Base-by-base conservation (phyloP, 2,329 filamentous ascomycete genomes). In the Fonsecaea erecta region DNA sequence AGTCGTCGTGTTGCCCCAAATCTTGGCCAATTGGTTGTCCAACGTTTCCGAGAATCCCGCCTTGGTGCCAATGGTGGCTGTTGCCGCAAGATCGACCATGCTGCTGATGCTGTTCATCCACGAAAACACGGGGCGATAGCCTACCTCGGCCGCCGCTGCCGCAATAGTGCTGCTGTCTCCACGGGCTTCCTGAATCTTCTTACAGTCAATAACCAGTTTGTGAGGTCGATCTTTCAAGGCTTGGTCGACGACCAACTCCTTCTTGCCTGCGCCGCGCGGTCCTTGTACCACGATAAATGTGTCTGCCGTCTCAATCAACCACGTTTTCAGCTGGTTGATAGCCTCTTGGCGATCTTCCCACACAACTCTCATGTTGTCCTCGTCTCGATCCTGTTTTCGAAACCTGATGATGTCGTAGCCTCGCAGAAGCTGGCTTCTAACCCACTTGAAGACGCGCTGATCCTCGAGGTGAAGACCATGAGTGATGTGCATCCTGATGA, bases 51-150 rank as follows among this genome's bases (percentile, higher is more conserved):
- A 96, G 75, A 98, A 97, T 7, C 93, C 93, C 5, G 93, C 91
- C 78, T 98, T 97, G 64, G 96, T 91, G 12, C 94, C 94, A 21
- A 94, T 96, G 12, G 95, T 95, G 71, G 93, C 91, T 76, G 97
- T 94, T 1, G 95, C 92, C 24, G 94, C 95, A 40, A 98, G 85
- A 72, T 98, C 95, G 69, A 97, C 83, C 79, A 97, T 86, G 75
- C 93, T 96, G 78, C 91, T 96, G 70, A 98, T 87, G 73, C 88
- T 97, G 77, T 98, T 97, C 79, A 96, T 90, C 91, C 93, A 98
- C 0, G 92, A 96, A 76, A 99, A 99, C 0, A 99, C 88, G 0
- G 95, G 95, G 8, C 91, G 85, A 75, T 97, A 98, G 8, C 95
- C 94, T 55, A 98, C 93, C 69, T 93, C 87, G 1, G 83, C 80